These are phyloP conservation scores for Lactarius evosmus DNA, from an alignment of 768 basidiomycete genomes.

Conservation along the genomic window DNA sequence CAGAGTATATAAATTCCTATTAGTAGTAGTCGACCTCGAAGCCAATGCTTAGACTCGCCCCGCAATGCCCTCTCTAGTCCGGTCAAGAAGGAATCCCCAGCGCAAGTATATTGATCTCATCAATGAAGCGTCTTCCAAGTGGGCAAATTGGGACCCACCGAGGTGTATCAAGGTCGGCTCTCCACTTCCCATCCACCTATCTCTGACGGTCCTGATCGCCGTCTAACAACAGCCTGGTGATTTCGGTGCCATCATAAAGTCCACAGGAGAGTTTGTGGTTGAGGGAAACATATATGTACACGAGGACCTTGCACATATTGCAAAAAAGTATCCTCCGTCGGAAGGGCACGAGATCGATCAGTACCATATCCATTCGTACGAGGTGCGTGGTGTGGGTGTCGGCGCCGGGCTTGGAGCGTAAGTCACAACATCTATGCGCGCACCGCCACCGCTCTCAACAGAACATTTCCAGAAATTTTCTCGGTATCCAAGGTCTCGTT, in stretches of 20 bases:
- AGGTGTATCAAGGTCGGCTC: slow-evolving; percentile 1
- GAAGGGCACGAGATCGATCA: background rate
- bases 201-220: background rate
- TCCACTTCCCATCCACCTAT: background rate
- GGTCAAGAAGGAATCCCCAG: slow-evolving; percentile 3
- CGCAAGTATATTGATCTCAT: slow-evolving; percentile 22
- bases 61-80: slow-evolving; percentile 2
- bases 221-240: slow-evolving; percentile 14
- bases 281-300: slow-evolving; percentile 22
- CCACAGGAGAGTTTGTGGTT: slow-evolving; percentile 3
- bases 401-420: background rate
- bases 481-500: background rate
- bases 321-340: background rate
- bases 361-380: slow-evolving; percentile 15
- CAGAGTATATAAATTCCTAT: background rate
- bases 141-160: slow-evolving; percentile 19
- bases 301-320: background rate
- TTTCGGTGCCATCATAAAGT: slow-evolving; percentile 10
- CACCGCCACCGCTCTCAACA: background rate
- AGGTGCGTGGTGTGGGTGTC: background rate
- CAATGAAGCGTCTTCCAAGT: slow-evolving; percentile 3
- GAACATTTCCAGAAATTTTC: background rate
- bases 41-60: no score
- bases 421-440: background rate
- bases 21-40: background rate